Percentiles rank a stretch among this genome's conserved stretches.
Evolutionary conservation across 23 red algal species (phyloP).

Genomic region (Rhodosorus marinus): DNA sequence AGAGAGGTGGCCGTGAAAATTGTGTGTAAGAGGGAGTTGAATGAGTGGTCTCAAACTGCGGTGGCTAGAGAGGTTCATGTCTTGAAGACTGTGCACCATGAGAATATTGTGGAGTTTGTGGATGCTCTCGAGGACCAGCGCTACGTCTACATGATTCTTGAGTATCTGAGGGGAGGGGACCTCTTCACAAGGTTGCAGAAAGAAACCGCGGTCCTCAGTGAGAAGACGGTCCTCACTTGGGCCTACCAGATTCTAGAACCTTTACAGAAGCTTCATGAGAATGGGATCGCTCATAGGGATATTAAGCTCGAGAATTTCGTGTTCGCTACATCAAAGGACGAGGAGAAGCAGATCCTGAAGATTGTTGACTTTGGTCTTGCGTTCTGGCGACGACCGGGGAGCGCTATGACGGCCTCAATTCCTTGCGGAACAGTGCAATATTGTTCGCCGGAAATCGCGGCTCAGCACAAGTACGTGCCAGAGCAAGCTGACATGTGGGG

Average conservation of each 20-base stretch:
- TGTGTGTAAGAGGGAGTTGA: background rate
- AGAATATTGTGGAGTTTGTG: constrained; percentile 19
- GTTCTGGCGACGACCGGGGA: constrained; percentile 18
- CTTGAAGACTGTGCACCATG: constrained; percentile 12
- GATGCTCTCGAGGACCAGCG: constrained; percentile 31
- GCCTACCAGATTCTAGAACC: constrained; percentile 53
- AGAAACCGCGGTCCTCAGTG: constrained; percentile 5
- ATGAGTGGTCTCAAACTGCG: constrained; percentile 1
- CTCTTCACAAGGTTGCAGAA: constrained; percentile 20
- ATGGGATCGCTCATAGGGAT: constrained; percentile 37
- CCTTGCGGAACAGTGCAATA: constrained; percentile 72
- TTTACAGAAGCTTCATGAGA: constrained; percentile 44
- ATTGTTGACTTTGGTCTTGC: constrained; percentile 54
- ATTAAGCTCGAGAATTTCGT: background rate
- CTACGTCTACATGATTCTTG: constrained; percentile 28
- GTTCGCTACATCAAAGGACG: background rate
- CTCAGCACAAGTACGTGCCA: constrained; percentile 27
- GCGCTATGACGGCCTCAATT: constrained; percentile 2
- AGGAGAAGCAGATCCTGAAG: constrained; percentile 3
- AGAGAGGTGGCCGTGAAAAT: background rate
- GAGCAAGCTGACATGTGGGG: constrained; percentile 85
- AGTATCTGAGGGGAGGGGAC: constrained; percentile 21
- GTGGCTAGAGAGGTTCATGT: constrained; percentile 38
- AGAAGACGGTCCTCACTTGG: constrained; percentile 7
- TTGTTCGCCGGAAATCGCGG: constrained; percentile 67